Evolutionary conservation across 192 early-diverging fungal species (phyloP).

Genomic region (Blastocladiella britannica): DNA sequence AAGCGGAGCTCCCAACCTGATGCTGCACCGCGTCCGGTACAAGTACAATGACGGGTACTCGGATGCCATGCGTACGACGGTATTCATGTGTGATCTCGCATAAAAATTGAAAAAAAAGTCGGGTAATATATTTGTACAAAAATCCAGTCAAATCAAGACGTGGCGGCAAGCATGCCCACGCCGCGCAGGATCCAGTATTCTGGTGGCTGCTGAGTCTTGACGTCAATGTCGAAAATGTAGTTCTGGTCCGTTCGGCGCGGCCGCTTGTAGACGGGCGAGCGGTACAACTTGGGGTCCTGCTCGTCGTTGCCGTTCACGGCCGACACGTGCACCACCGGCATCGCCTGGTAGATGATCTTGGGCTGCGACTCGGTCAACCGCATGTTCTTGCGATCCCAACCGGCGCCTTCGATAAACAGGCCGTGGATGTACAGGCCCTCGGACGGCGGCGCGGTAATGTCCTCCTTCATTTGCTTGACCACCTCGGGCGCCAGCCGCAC

Average conservation of each 20-base stretch:
- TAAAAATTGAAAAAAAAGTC: too few species aligned
- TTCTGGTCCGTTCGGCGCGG: conserved; percentile 36
- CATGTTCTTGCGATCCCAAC: conserved; percentile 43
- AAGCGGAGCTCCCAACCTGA: background rate
- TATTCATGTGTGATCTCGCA: too few species aligned
- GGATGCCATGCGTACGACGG: conserved; percentile 65
- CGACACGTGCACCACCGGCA: conserved; percentile 35
- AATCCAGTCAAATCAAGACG: too few species aligned
- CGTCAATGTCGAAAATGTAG: conserved; percentile 39
- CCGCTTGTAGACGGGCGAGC: conserved; percentile 36
- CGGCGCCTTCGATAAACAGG: conserved; percentile 46
- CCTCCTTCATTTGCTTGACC: conserved; percentile 52
- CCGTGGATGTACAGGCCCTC: conserved; percentile 47
- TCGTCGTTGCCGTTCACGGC: conserved; percentile 37
- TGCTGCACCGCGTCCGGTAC: conserved; percentile 24
- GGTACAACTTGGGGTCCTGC: conserved; percentile 33
- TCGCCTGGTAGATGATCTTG: conserved; percentile 35
- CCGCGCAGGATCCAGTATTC: conserved; percentile 45
- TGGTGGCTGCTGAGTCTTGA: conserved; percentile 34
- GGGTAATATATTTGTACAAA: too few species aligned
- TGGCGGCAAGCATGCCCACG: conserved; percentile 19
- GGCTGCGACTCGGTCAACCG: conserved; percentile 36
- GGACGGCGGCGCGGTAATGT: conserved; percentile 30
- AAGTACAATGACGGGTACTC: conserved; percentile 77
- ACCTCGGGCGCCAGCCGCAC: conserved; percentile 41